These are phyloP conservation scores for Microbotryomycetes sp. DNA, from an alignment of 1,284 basidiomycete genomes.

Conservation along the genomic window DNA sequence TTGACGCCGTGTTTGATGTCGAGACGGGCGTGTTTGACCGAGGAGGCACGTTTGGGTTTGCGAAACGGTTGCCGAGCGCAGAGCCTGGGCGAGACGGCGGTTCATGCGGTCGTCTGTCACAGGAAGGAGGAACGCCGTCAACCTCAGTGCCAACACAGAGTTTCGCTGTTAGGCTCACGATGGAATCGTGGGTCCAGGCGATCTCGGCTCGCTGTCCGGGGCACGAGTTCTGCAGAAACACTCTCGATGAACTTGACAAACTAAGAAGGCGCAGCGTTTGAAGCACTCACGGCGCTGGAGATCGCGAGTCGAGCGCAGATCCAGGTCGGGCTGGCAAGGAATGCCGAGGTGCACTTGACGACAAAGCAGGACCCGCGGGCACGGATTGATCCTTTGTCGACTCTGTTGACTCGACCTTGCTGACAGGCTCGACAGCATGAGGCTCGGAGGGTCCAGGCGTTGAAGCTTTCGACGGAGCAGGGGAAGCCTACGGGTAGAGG, in stretches of 20 bases:
- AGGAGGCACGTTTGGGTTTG: background rate
- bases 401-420: background rate
- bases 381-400: background rate
- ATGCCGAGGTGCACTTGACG: background rate
- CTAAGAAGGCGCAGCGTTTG: too few relatives aligned
- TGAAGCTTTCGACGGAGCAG: background rate
- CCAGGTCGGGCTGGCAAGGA: background rate
- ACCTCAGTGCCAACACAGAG: background rate
- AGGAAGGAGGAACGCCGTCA: background rate
- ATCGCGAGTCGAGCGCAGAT: background rate
- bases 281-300: background rate
- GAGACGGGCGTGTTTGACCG: background rate
- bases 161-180: background rate
- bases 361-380: background rate
- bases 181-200: background rate
- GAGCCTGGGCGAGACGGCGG: background rate
- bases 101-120: background rate
- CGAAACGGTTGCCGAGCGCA: constrained; percentile 1
- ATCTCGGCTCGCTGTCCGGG: too few relatives aligned
- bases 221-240: too few relatives aligned
- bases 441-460: background rate
- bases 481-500: background rate
- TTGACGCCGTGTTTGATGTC: background rate
- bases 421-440: background rate
- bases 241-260: too few relatives aligned